Evolutionary conservation across 2,329 filamentous ascomycete genomes (phyloP).

Genomic region (Ascochyta rabiei): DNA sequence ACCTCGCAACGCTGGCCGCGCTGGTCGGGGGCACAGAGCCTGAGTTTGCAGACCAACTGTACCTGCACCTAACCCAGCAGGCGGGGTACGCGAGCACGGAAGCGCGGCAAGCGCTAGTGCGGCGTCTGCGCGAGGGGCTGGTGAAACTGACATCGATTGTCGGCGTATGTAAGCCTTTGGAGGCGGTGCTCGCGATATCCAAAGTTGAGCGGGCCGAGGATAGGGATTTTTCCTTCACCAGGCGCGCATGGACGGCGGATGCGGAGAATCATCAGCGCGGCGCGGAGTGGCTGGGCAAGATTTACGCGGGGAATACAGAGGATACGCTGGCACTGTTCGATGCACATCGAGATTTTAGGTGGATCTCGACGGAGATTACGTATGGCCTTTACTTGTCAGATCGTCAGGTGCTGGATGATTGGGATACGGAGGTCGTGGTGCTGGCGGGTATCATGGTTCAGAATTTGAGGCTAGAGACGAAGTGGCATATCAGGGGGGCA

Average conservation of each 20-base stretch:
- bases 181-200: slow-evolving; percentile 61
- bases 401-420: slow-evolving; percentile 58
- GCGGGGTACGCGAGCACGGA: slow-evolving; percentile 53
- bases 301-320: slow-evolving; percentile 61
- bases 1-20: slow-evolving; percentile 51
- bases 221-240: slow-evolving; percentile 3
- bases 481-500: slow-evolving; percentile 62
- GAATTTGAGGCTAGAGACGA: slow-evolving; percentile 60
- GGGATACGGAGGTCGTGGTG: slow-evolving; percentile 63
- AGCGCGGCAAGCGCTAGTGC: slow-evolving; percentile 56
- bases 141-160: slow-evolving; percentile 63
- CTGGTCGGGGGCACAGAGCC: slow-evolving; percentile 60
- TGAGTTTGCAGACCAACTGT: slow-evolving; percentile 60
- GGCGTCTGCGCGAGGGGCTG: slow-evolving; percentile 62
- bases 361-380: slow-evolving; percentile 55
- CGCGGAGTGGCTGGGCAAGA: slow-evolving; percentile 60
- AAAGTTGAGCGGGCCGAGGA: slow-evolving; percentile 1
- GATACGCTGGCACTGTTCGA: slow-evolving; percentile 41
- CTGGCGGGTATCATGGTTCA: slow-evolving; percentile 64
- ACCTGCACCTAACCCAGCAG: slow-evolving; percentile 60
- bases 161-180: slow-evolving; percentile 68
- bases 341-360: slow-evolving; percentile 55
- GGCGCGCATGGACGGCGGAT: slow-evolving; percentile 62
- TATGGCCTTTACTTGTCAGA: slow-evolving; percentile 65
- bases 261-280: slow-evolving; percentile 60